These are phyloP conservation scores for Medicago arabica DNA, from an alignment of 306 rosid genomes.

Conservation along the genomic window DNA sequence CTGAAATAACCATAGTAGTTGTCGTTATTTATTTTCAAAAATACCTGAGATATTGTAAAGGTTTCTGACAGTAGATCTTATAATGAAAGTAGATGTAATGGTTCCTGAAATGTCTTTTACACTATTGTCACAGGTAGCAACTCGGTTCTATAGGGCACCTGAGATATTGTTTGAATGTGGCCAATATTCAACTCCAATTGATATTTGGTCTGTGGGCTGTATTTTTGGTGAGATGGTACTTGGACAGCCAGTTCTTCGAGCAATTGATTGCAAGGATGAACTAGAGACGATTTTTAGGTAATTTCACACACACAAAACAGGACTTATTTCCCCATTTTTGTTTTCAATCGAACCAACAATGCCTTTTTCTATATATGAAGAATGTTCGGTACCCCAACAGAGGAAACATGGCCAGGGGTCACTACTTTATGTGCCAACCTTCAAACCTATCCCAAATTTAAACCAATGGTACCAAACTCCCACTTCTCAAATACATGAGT, in stretches of 20 bases:
- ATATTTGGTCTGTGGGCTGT: slow-evolving; percentile 46
- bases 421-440: not conserved
- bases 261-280: not conserved
- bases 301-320: not conserved
- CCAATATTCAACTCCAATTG: slow-evolving; percentile 24
- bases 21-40: too few relatives aligned
- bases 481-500: not conserved
- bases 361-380: slow-evolving; percentile 24
- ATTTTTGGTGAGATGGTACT: slow-evolving; percentile 45
- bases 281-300: slow-evolving; percentile 34
- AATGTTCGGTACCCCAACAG: slow-evolving; percentile 41
- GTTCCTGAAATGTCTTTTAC: not conserved
- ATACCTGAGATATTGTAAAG: too few relatives aligned
- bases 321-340: not conserved
- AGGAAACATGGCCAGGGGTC: slow-evolving; percentile 39
- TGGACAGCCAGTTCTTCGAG: not conserved
- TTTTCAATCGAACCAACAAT: not conserved
- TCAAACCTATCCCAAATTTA: not conserved
- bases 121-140: slow-evolving; percentile 26
- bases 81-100: too few relatives aligned
- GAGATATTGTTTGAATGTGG: not conserved
- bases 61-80: too few relatives aligned
- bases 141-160: slow-evolving; percentile 37
- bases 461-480: slow-evolving; percentile 14
- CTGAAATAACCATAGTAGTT: too few relatives aligned